Evolutionary conservation across 108 stramenopile genomes (phyloP), one percentile per base, ranked within the genome.

Genomic region (Chaetoceros muelleri): DNA sequence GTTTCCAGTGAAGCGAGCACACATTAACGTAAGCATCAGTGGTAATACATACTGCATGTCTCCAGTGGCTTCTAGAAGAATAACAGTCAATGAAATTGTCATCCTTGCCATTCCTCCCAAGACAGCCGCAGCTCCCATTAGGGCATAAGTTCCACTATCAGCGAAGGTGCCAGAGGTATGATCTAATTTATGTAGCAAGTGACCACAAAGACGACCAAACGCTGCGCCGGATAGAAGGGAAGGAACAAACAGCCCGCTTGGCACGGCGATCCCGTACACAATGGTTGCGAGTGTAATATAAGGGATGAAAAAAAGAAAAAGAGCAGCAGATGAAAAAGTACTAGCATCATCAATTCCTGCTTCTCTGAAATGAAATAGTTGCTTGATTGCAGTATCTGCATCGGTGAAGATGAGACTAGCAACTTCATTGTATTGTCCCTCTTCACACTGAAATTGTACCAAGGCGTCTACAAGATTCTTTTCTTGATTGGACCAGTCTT

Each of bases 41-140:
- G 98, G 98, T 30, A 99, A 63, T 13, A 92, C 93, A 72, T 97
- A 96, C 69, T 96, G 95, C 87, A 96, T 90, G 70, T 99, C 94
- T 30, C 96, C 96, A 28, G 98, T 99, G 18, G 96, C 94, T 64
- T 99, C 96, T 34, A 99, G 62, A 5, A 99, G 70, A 25, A 99
- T 96, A 25, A 96, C 98, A 7, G 94, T 96, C 44, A 99, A 77
- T 1, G 89, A 92, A 50, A 99, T 99, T 8, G 98, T 99, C 98
- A 99, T 97, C 53, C 98, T 76, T n/a, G 96, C 94, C 90, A 96
- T 96, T 28, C 98, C 98, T 26, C 95, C 95, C 48, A 97, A 72
- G 17, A 94, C 85, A 30, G 94, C 93, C 0, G 98, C 98, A 24
- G 88, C 87, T 7, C 96, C 96, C 72, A 99, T 94, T 50, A 99